A percentile compares a stretch with the other conserved stretches of the same genome.
These are phyloP conservation scores for Chrysosporium keratinophilum DNA, from an alignment of 2,329 filamentous ascomycete genomes.

Conservation along the genomic window DNA sequence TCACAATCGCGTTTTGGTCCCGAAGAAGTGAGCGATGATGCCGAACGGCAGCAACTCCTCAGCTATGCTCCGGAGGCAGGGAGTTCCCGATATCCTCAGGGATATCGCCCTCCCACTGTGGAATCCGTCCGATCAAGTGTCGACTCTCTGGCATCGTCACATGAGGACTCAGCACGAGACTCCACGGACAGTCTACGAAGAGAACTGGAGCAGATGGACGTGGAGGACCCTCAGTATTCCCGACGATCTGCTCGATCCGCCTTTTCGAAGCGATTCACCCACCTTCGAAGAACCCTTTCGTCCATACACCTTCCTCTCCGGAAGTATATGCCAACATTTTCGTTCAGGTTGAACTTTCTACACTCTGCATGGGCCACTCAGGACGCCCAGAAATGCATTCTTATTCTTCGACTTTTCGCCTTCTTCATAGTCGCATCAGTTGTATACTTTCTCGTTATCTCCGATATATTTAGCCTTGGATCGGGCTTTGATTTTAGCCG, in stretches of 20 bases:
- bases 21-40: conserved; percentile 56
- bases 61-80: conserved; percentile 39
- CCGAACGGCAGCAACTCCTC: conserved; percentile 68
- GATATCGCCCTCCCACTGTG: conserved; percentile 69
- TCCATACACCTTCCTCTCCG: conserved; percentile 44
- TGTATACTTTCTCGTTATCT: conserved; percentile 76
- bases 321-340: conserved; percentile 35
- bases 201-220: conserved; percentile 82
- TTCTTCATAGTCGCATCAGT: conserved; percentile 64
- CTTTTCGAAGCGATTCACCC: conserved; percentile 48
- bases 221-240: conserved; percentile 53
- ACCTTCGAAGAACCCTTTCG: conserved; percentile 48
- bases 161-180: conserved; percentile 44
- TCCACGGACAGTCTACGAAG: conserved; percentile 58
- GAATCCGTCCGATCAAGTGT: conserved; percentile 61
- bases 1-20: conserved; percentile 41
- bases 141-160: conserved; percentile 46
- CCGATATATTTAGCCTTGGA: conserved; percentile 65
- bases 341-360: conserved; percentile 28
- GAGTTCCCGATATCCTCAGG: conserved; percentile 21
- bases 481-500: conserved; percentile 53
- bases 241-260: conserved; percentile 27
- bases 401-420: conserved; percentile 63
- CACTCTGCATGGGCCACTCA: conserved; percentile 16
- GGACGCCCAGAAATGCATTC: conserved; percentile 46